Evolutionary conservation across 306 rosid genomes (phyloP).

Genomic region (Prinsepia uniflora): DNA sequence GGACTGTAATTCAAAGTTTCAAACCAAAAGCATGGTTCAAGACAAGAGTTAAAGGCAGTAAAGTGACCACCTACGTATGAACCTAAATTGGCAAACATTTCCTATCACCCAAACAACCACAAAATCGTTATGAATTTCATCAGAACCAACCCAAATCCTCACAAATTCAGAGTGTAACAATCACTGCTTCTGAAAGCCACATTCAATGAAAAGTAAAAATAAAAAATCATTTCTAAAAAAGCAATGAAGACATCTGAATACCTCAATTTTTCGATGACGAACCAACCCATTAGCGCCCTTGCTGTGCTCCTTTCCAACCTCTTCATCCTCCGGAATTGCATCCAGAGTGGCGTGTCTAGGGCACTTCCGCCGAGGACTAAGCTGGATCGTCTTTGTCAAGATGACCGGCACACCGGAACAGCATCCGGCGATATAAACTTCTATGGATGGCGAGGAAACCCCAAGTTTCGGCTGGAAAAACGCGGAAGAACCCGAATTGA

Average conservation of each 20-base stretch:
- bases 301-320: conserved; percentile 45
- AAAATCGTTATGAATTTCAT: not conserved
- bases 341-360: conserved; percentile 52
- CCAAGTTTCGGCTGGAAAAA: conserved; percentile 71
- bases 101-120: not conserved
- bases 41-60: not conserved
- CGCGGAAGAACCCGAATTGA: conserved; percentile 58
- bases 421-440: conserved; percentile 82
- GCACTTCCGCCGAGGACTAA: conserved; percentile 65
- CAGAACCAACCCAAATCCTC: not conserved
- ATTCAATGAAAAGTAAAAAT: not conserved
- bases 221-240: not conserved
- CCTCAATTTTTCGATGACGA: conserved; percentile 53
- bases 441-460: conserved; percentile 64
- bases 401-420: conserved; percentile 80
- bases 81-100: not conserved
- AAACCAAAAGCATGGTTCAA: not conserved
- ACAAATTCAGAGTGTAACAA: not conserved
- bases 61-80: not conserved
- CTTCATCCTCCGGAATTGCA: conserved; percentile 89
- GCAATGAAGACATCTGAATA: conserved; percentile 12
- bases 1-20: not conserved
- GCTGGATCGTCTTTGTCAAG: conserved; percentile 59
- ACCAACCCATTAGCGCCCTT: conserved; percentile 33
- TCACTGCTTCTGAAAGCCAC: not conserved